phyloP scores from a whole-genome alignment of 2,329 filamentous ascomycete genomes.

The Alternaria ethzedia region DNA sequence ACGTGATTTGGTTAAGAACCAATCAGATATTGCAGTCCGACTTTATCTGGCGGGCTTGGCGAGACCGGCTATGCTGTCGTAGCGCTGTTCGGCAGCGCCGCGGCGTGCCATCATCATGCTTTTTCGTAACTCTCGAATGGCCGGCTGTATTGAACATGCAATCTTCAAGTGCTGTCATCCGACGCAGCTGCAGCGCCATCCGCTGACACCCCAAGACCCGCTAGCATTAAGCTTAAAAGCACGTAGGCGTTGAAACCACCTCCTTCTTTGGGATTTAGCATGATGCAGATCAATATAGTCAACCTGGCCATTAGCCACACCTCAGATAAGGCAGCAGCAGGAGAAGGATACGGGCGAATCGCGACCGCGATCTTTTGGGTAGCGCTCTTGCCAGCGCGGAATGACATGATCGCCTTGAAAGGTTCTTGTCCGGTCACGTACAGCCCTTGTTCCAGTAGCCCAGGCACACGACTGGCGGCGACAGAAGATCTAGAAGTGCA shows the following conservation, averaged over 20 bases:
- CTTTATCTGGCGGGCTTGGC: slow-evolving; percentile 10
- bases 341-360: slow-evolving; percentile 9
- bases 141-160: background rate
- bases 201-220: slow-evolving; percentile 26
- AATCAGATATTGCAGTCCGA: slow-evolving; percentile 13
- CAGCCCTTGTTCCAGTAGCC: background rate
- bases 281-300: slow-evolving; percentile 38
- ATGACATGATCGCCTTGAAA: background rate
- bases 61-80: slow-evolving; percentile 15
- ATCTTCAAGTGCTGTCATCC: slow-evolving; percentile 9
- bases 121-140: background rate
- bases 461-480: background rate
- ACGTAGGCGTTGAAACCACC: slow-evolving; percentile 35
- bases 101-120: background rate
- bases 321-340: slow-evolving; percentile 36
- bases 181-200: slow-evolving; percentile 12
- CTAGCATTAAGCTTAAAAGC: slow-evolving; percentile 47
- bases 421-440: background rate
- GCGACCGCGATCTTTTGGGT: slow-evolving; percentile 1
- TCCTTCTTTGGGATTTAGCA: slow-evolving; percentile 37
- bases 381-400: background rate
- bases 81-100: slow-evolving; percentile 9
- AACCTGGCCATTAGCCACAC: slow-evolving; percentile 26
- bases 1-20: slow-evolving; percentile 11
- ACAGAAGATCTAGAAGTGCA: background rate